These are phyloP conservation scores for Grammothele lineata DNA, from an alignment of 768 basidiomycete species.

Conservation along the genomic window DNA sequence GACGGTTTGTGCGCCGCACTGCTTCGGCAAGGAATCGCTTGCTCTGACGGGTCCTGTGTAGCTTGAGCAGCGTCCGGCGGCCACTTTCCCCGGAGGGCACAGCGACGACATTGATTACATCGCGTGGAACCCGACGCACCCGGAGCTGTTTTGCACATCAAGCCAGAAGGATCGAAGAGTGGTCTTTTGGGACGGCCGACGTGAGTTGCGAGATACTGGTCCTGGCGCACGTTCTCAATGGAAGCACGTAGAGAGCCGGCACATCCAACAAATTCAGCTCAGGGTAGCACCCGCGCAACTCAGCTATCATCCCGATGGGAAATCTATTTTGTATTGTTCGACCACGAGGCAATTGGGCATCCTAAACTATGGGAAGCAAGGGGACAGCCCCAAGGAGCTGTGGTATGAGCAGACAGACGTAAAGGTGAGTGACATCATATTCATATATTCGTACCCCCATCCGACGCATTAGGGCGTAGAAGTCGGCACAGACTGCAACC, in stretches of 20 bases:
- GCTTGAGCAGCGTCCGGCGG: slow-evolving; percentile 70
- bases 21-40: background rate
- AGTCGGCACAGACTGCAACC: slow-evolving; percentile 54
- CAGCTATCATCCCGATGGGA: slow-evolving; percentile 70
- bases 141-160: slow-evolving; percentile 77
- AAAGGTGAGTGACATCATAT: slow-evolving; percentile 27
- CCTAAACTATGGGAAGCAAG: slow-evolving; percentile 51
- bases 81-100: slow-evolving; percentile 66
- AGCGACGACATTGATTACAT: slow-evolving; percentile 78
- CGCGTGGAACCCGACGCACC: slow-evolving; percentile 83
- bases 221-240: background rate
- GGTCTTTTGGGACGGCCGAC: slow-evolving; percentile 83
- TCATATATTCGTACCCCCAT: background rate
- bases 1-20: slow-evolving; percentile 38
- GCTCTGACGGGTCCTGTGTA: slow-evolving; percentile 24
- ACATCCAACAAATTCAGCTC: slow-evolving; percentile 53
- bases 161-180: slow-evolving; percentile 71
- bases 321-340: slow-evolving; percentile 58
- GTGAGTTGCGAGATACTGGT: slow-evolving; percentile 36
- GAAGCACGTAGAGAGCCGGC: slow-evolving; percentile 55
- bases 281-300: slow-evolving; percentile 63
- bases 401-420: slow-evolving; percentile 39
- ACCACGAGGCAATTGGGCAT: slow-evolving; percentile 58
- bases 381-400: slow-evolving; percentile 48
- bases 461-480: background rate